Evolutionary conservation across 2,329 filamentous ascomycete genomes (phyloP).

Genomic region (Fusarium sp.): DNA sequence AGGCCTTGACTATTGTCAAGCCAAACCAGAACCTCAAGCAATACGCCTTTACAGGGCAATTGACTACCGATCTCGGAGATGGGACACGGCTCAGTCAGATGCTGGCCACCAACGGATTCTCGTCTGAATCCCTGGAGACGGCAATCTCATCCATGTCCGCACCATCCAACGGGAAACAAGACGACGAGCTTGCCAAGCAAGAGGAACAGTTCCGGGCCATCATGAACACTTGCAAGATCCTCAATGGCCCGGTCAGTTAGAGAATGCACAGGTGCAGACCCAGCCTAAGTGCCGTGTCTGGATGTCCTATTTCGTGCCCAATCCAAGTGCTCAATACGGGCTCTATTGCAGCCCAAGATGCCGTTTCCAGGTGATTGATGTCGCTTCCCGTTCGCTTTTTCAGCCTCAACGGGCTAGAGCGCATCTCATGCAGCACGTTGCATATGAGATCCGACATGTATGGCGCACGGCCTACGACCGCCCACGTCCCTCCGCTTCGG

Average conservation of each 20-base stretch:
- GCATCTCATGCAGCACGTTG: conserved; percentile 21
- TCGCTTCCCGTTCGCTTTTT: conserved; percentile 25
- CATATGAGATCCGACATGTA: conserved; percentile 26
- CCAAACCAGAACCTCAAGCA: conserved; percentile 76
- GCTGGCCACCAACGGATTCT: conserved; percentile 61
- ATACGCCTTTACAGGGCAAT: conserved; percentile 75
- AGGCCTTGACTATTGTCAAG: conserved; percentile 77
- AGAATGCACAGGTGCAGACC: conserved; percentile 15
- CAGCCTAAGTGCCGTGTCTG: conserved; percentile 6
- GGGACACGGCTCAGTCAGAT: conserved; percentile 60
- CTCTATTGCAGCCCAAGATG: conserved; percentile 3
- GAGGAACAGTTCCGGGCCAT: conserved; percentile 60
- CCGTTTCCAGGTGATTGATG: conserved; percentile 27
- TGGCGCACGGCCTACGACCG: conserved; percentile 23
- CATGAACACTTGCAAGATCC: conserved; percentile 55
- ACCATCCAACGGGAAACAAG: conserved; percentile 35
- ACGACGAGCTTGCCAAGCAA: conserved; percentile 49
- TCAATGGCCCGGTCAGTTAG: conserved; percentile 36
- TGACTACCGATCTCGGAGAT: conserved; percentile 59
- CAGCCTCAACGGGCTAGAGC: conserved; percentile 35
- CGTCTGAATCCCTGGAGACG: conserved; percentile 59
- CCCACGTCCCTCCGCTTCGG: conserved; percentile 4
- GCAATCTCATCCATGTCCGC: conserved; percentile 60
- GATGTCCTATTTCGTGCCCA: conserved; percentile 21
- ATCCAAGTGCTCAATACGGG: conserved; percentile 14